Conservation (phyloP, 208 protist genomes). For the Trypanosoma melophagium region DNA sequence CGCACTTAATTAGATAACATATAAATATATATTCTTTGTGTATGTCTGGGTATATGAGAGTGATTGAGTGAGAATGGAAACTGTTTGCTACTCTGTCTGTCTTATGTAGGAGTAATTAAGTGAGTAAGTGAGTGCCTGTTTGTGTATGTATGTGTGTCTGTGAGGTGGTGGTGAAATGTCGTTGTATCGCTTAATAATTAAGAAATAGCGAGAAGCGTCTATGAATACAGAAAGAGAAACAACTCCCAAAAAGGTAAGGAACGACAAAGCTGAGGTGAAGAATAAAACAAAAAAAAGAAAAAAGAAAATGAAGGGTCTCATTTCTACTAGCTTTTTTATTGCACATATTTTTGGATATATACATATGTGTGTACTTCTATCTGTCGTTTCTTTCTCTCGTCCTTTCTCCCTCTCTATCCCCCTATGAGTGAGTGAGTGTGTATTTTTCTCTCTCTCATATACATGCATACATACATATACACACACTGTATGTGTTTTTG, state of each 20-base stretch:
- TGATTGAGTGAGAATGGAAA: too few relatives aligned
- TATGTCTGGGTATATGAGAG: too few relatives aligned
- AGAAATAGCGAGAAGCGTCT: too few relatives aligned
- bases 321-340: too few relatives aligned
- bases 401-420: conserved; percentile 1
- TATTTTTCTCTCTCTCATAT: conserved; percentile 4
- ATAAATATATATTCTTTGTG: too few relatives aligned
- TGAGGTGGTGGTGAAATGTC: too few relatives aligned
- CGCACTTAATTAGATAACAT: conserved; percentile 20
- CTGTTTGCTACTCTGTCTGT: too few relatives aligned
- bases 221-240: not conserved
- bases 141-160: too few relatives aligned
- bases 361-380: not conserved
- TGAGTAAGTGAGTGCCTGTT: too few relatives aligned
- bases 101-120: too few relatives aligned
- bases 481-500: not conserved
- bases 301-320: not conserved
- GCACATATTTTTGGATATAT: conserved; percentile 1
- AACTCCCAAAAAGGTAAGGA: not conserved
- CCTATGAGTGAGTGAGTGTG: conserved; percentile 2
- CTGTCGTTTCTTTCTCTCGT: not conserved
- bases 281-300: not conserved
- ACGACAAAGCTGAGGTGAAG: not conserved
- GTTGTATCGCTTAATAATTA: too few relatives aligned
- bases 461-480: not conserved